phyloP scores from a whole-genome alignment of 2,329 filamentous ascomycete genomes.

The Beauveria scarabaeidicola region DNA sequence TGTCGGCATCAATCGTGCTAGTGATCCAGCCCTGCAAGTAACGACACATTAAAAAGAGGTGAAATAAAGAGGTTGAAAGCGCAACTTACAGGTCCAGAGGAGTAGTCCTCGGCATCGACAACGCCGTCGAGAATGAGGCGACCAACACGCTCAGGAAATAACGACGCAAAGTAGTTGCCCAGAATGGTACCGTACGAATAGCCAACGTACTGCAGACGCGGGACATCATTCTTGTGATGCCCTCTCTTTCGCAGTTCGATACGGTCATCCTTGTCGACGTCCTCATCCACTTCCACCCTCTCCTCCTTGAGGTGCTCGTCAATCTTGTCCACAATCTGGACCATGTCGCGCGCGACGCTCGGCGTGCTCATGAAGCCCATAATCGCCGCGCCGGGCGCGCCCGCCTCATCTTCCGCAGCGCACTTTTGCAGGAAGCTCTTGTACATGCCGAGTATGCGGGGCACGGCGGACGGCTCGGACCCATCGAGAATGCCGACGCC shows the following conservation, averaged over 20 bases:
- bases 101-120: constrained; percentile 21
- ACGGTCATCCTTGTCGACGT: neutral
- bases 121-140: constrained; percentile 27
- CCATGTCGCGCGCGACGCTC: constrained; percentile 26
- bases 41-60: neutral
- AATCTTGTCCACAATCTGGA: constrained; percentile 25
- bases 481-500: constrained; percentile 21
- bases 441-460: neutral
- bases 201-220: constrained; percentile 32
- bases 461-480: neutral
- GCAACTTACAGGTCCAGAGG: constrained; percentile 15
- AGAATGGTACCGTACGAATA: constrained; percentile 28
- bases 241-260: neutral
- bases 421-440: neutral
- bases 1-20: constrained; percentile 24
- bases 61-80: neutral
- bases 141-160: constrained; percentile 19
- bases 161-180: constrained; percentile 15
- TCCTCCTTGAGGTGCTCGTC: constrained; percentile 17
- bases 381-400: constrained; percentile 16
- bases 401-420: neutral
- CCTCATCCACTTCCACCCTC: neutral
- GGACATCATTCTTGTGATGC: neutral
- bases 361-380: constrained; percentile 22
- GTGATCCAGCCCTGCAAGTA: constrained; percentile 20